Evolutionary conservation across 2,329 filamentous ascomycete genomes (phyloP), one percentile per base, ranked within the genome.

Genomic region (Chaetomiaceae sp.): DNA sequence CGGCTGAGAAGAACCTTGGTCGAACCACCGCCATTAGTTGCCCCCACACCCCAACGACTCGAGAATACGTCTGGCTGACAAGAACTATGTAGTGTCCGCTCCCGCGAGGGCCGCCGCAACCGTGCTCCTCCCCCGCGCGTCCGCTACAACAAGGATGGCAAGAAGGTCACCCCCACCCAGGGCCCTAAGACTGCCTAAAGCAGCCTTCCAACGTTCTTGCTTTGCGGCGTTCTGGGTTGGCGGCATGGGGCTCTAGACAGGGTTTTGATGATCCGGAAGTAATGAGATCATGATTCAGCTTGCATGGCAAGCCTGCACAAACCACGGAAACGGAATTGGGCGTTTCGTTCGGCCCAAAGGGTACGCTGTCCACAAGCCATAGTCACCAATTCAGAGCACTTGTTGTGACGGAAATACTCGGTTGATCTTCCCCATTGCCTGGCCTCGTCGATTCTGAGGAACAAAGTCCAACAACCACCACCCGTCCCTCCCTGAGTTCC

Each of bases 91-190:
- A 97, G 93, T 84, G 93, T 98, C 72, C 93, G 93, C 67, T 98
- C 93, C 62, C 83, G 87, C 63, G 90, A 86, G 69, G 93, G 94
- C 66, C 91, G 93, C 73, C 93, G 93, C 76, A 98, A 98, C 88
- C 88, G 93, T 73, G 91, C 91, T 66, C 94, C 93, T 66, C 93
- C 93, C 63, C 93, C 93, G 68, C 84, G 93, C 70, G 90, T 98
- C 67, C 82, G 93, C 67, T 98, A 95, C 88, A 98, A 98, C 87
- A 96, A 97, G 86, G 93, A 98, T 70, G 91, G 90, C 81, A 98
- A 98, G 89, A 98, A 98, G 86, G 84, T 98, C 71, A 85, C 84
- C 72, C 89, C 91, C 61, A 86, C 85, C 68, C 83, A 88, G 75
- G 76, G 78, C 61, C 78, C 79, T 66, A 88, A 87, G 77, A 66